phyloP scores from a whole-genome alignment of 768 basidiomycete genomes.

The Auriscalpium orientale region DNA sequence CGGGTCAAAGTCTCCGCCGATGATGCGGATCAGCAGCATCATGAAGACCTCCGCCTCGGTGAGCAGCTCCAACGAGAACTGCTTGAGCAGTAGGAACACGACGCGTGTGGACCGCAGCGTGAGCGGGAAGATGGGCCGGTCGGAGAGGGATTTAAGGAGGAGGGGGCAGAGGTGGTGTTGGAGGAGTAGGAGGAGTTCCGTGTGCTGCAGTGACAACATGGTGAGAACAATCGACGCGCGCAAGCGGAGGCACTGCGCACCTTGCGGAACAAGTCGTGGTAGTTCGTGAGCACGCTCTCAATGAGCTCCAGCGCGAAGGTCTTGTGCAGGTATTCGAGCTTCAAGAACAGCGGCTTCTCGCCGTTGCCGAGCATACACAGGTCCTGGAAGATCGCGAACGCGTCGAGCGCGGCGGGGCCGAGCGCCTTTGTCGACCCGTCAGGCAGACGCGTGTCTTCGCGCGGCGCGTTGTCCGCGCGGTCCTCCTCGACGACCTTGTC shows the following conservation, averaged over 20 bases:
- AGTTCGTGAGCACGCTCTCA: conserved; percentile 92
- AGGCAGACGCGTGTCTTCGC: conserved; percentile 36
- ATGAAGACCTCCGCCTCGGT: conserved; percentile 87
- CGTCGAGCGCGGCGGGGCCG: conserved; percentile 73
- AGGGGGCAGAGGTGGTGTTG: conserved; percentile 87
- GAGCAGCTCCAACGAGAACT: conserved; percentile 74
- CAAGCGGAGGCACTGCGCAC: conserved; percentile 31
- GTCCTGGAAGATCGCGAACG: conserved; percentile 87
- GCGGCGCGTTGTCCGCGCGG: conserved; percentile 31
- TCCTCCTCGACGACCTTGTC: conserved; percentile 89
- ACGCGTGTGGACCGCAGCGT: conserved; percentile 89
- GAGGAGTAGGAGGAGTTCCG: conserved; percentile 79
- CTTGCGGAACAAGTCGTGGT: conserved; percentile 77
- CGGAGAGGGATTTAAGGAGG: conserved; percentile 78
- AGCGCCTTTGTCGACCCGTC: conserved; percentile 58
- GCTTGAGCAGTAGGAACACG: conserved; percentile 87
- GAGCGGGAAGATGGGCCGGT: conserved; percentile 77
- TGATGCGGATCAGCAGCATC: conserved; percentile 57
- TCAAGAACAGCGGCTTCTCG: conserved; percentile 74
- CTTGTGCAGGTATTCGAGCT: conserved; percentile 75
- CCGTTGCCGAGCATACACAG: conserved; percentile 82
- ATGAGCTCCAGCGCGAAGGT: conserved; percentile 97
- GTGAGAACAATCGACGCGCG: neutral
- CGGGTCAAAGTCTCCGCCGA: conserved; percentile 56
- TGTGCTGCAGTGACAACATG: conserved; percentile 41